These are phyloP conservation scores for Hypoxylon fuscum DNA, from an alignment of 495 filamentous ascomycete genomes.

Conservation along the genomic window DNA sequence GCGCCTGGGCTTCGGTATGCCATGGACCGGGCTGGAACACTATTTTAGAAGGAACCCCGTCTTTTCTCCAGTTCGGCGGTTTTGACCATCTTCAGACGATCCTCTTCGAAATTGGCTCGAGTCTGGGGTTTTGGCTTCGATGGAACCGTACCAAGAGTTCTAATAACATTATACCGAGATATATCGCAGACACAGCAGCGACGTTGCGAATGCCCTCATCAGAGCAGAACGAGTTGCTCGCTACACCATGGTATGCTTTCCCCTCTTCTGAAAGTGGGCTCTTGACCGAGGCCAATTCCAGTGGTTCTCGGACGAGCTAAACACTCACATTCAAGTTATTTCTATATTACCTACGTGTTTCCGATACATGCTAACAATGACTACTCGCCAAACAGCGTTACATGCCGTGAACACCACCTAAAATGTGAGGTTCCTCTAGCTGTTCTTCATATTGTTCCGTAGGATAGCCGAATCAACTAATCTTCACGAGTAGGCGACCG, in stretches of 20 bases:
- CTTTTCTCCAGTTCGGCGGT: slow-evolving; percentile 37
- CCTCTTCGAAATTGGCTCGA: slow-evolving; percentile 7
- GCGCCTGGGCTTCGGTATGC: slow-evolving; percentile 13
- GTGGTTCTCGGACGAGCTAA: neutral
- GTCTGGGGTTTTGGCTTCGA: too few relatives aligned
- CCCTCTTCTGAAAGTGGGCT: neutral
- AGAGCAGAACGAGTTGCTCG: slow-evolving; percentile 39
- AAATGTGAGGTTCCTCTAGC: slow-evolving; percentile 47
- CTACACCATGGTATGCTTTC: slow-evolving; percentile 43
- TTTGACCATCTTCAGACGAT: slow-evolving; percentile 38
- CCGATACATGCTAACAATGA: too few relatives aligned
- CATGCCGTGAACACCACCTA: slow-evolving; percentile 56
- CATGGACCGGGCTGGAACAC: slow-evolving; percentile 17
- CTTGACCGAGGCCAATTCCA: neutral
- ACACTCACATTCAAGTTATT: neutral
- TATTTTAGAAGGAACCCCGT: slow-evolving; percentile 16
- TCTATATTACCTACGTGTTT: neutral
- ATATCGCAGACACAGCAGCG: slow-evolving; percentile 6
- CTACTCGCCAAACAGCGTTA: too few relatives aligned
- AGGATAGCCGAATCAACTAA: neutral
- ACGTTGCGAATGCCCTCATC: slow-evolving; percentile 46
- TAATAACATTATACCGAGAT: slow-evolving; percentile 15
- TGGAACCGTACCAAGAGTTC: slow-evolving; percentile 1
- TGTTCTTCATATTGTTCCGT: neutral
- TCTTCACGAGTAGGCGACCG: slow-evolving; percentile 50